Evolutionary conservation across 1,284 basidiomycete species (phyloP), one percentile per base, ranked within the genome.

Genomic region (Stygiomarasmius scandens): DNA sequence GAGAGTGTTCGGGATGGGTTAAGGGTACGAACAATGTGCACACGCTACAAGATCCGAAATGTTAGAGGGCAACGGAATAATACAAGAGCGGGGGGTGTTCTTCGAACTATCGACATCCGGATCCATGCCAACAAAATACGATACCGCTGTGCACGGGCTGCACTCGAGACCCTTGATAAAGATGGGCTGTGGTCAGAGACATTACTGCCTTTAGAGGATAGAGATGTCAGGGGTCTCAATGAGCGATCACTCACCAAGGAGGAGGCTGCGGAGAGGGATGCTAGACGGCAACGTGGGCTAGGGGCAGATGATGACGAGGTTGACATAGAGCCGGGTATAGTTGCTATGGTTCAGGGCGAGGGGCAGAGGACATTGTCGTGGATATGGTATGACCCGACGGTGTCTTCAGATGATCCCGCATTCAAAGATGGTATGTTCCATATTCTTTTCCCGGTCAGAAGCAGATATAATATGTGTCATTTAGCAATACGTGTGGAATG

Each of bases 151-250:
- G 55, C 58, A 6, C 53, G 55, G 0, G 14, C n/a, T 2, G 59
- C 48, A 2, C 25, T 60, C 2, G 5, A 60, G 10, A 23, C 1
- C 1, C 27, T 62, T 2, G 45, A 44, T 6, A 59, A 58, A 2
- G n/a, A 16, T 12, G 58, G 61, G 1, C 45, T 22, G 1, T 62
- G 61, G 61, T 34, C 58, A 41, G 20, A 22, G 1, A 24, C 19
- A 2, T 23, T 58, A 16, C 27, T 44, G 22, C n/a, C 34, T 3
- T 23, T 62, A 9, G 10, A 25, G 19, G 32, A 46, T 29, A 53
- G 29, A n/a, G 61, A 62, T 36, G 25, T 62, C 12, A 20, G 58
- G 14, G 61, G 55, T 1, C 47, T 59, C n/a, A 54, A 57, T 16
- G 61, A 62, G 38, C 51, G 54, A 14, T 2, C 24, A n/a, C 23